Base-by-base conservation (phyloP, 345 rosid species). In the Fremontodendron californicum region DNA sequence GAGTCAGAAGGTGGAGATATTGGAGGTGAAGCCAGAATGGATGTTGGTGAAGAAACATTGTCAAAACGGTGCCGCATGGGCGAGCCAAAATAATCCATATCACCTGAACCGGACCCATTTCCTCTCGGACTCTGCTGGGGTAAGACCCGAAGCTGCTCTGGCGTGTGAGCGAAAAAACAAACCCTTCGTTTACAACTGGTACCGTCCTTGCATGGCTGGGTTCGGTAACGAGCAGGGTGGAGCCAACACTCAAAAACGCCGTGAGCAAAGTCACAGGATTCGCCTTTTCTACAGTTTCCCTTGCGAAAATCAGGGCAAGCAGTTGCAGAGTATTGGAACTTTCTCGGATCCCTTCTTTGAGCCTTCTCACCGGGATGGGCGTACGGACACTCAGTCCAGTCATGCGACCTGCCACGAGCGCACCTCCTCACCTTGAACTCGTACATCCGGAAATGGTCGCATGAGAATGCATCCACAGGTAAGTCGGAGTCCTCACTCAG, bases 241-340 rank as follows among this genome's bases (percentile, higher is more conserved):
- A 94, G 90, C 98, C 98, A 94, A 78, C 93, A 93, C 90, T 91
- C 98, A 19, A 93, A 93, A 0, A 93, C 98, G 0, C 98, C 98
- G 37, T 83, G 93, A 51, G 91, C 86, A 9, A 82, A 86, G 82
- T 88, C 94, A 45, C 90, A 88, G 0, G 80, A 66, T 8, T 86
- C 90, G 0, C 94, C 93, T 73, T 85, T 89, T 78, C 79, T 79
- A 71, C 95, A 91, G 7, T 73, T 77, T 0, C 95, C 93, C 64
- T 89, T 91, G 1, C 91, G 90, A 70, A 88, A 89, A 58, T 91
- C 92, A 0, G 93, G 89, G 78, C 95, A 91, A 4, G 90, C 83
- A 3, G 82, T 81, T 0, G 88, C 91, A 25, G 93, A 83, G 60
- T 91, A 91, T 49, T 83, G 89, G 51, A 62, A 81, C 76, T 85